Conservation (phyloP, 2,329 filamentous ascomycete genomes). For the Gremmenia infestans region DNA sequence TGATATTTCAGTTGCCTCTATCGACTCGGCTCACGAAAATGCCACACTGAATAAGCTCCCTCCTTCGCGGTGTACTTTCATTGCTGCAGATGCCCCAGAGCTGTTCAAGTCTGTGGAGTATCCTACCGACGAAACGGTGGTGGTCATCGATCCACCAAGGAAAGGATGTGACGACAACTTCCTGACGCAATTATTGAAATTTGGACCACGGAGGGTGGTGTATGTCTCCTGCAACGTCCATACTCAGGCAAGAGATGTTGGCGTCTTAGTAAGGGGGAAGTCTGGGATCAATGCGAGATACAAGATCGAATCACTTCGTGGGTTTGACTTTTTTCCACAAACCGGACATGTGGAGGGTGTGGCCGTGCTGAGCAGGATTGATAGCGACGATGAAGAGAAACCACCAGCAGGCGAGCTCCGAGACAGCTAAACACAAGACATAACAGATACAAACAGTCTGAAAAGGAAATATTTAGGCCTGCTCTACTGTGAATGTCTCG, state of each 20-base stretch:
- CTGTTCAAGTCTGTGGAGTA: slow-evolving; percentile 76
- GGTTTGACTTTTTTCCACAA: slow-evolving; percentile 98
- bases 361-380: slow-evolving; percentile 56
- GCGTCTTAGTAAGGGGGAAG: slow-evolving; percentile 73
- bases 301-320: slow-evolving; percentile 82
- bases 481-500: too few relatives aligned
- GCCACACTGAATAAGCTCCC: slow-evolving; percentile 70
- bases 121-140: slow-evolving; percentile 74
- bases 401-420: neutral
- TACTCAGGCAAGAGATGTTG: slow-evolving; percentile 91
- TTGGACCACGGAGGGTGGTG: slow-evolving; percentile 72
- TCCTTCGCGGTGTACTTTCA: slow-evolving; percentile 68
- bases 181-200: slow-evolving; percentile 71
- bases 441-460: too few relatives aligned
- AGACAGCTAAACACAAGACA: too few relatives aligned
- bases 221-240: slow-evolving; percentile 99
- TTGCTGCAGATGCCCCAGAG: slow-evolving; percentile 79
- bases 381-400: slow-evolving; percentile 23
- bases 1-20: slow-evolving; percentile 77
- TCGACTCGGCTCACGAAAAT: slow-evolving; percentile 73
- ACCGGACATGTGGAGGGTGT: slow-evolving; percentile 67
- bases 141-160: slow-evolving; percentile 94
- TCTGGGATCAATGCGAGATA: slow-evolving; percentile 51
- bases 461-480: too few relatives aligned
- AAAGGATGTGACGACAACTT: slow-evolving; percentile 92